Base-by-base conservation (phyloP, 1,139 yeast species). In the Groenewaldozyma sp. region DNA sequence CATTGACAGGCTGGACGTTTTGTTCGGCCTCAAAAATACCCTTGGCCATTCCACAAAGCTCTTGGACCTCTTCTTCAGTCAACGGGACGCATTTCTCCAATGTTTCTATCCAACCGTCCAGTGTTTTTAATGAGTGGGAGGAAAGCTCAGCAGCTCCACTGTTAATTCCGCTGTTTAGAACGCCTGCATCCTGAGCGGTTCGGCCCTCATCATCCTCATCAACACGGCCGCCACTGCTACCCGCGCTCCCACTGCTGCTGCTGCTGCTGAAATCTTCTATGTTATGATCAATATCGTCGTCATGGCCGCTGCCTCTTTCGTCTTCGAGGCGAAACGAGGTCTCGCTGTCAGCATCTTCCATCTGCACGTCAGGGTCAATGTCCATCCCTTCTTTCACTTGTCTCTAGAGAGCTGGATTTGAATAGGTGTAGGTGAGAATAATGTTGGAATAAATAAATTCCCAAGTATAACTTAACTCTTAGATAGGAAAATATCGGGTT, bases 1-100 rank as follows among this genome's bases (percentile, higher is more conserved):
- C 93, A 52, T 81, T 84, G 32, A 91, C 95, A 4, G 88, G 87
- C 58, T 88, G 95, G 36, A 91, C 95, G 59, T 93, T 91, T 48
- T 88, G 82, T 65, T 93, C 98, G 51, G 76, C 78, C 58, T 87
- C 88, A 51, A 91, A 69, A 32, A 91, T 79, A 49, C 91, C 97
- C 53, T 86, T 83, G n/a, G 95, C 94, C 64, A 61, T 81, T 44
- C 75, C 73, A 59, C 98, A 91, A 47, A 91, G 70, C 53, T 74
- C 74, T 54, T 79, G 78, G 35, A 93, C 94, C 44, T 84, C 88
- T 31, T 74, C 74, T 59, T 91, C 97, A 16, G 82, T 69, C 46
- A 91, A 71, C 21, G 91, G 93, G 63, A 84, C 82, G 63, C 96
- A 88, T 50, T 78, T 73, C 45, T 73, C 67, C 50, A 84, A 68